Base-by-base conservation (phyloP, 2,329 filamentous ascomycete genomes). In the Talaromyces atroroseus region DNA sequence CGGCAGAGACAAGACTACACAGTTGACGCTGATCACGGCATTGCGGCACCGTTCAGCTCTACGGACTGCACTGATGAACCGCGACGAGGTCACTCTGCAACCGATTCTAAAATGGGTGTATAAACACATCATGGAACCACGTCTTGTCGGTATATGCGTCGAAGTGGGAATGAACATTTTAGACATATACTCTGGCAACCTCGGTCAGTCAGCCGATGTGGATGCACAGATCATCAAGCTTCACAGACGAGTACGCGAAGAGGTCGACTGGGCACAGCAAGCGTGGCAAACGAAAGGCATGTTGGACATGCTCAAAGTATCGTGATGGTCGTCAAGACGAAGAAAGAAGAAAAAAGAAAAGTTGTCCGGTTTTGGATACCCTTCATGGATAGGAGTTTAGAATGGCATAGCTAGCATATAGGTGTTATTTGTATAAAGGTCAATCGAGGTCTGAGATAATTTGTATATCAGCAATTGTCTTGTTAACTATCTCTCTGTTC, bases 1-100 rank as follows among this genome's bases (percentile, higher is more conserved):
- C 61, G 73, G 76, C 12, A 65, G 72, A 10, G 80, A 85, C 61
- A 80, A 85, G 69, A 79, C 82, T 21, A 78, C 84, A 1, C 76
- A 88, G 49, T 80, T 96, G 26, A 95, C 90, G 0, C 78, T 96
- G 26, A 79, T 99, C 20, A 87, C 88, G 12, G 89, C 91, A 6
- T 81, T 99, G 34, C 87, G 90, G 42, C 92, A 99, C 74, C 88
- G 92, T 58, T 90, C 88, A 58, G 92, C 91, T 1, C 80, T 96
- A 58, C 85, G 88, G 49, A 83, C 87, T 36, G 90, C 94, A 4
- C 82, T 99, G 47, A 82, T 87, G 66, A 84, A 86, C 60, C 84
- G 94, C 47, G 89, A 96, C 68, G 91, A 96, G 72, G 78, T 85
- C 42, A 85, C 85, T 0, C 83, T 99, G 4, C 83, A 90, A 70